Evolutionary conservation across 116 monocot species (phyloP).

Genomic region (Papilionanthe hybrid): DNA sequence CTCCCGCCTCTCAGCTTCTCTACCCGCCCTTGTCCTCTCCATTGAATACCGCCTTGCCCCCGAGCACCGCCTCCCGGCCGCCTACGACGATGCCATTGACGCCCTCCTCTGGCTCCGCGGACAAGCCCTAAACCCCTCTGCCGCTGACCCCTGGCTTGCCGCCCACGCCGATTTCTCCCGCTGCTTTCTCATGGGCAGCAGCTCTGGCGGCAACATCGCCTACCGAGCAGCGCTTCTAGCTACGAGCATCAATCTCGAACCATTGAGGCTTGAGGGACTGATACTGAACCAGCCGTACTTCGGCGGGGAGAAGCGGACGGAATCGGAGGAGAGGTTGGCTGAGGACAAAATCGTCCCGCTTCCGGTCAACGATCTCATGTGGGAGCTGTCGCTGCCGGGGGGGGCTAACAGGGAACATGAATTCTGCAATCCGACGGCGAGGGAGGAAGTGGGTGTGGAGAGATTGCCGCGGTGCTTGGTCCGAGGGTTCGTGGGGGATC

Average conservation of each 20-base stretch:
- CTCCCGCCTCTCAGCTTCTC: slow-evolving; percentile 13
- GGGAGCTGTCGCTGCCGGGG: slow-evolving; percentile 55
- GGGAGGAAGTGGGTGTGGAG: neutral
- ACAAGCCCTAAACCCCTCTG: slow-evolving; percentile 2
- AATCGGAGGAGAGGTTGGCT: slow-evolving; percentile 36
- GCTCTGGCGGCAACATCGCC: slow-evolving; percentile 63
- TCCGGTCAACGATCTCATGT: slow-evolving; percentile 43
- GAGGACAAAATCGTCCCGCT: slow-evolving; percentile 55
- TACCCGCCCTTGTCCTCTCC: slow-evolving; percentile 46
- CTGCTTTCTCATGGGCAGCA: slow-evolving; percentile 59
- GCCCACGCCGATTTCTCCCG: slow-evolving; percentile 32
- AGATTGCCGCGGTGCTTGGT: slow-evolving; percentile 1
- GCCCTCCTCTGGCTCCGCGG: slow-evolving; percentile 38
- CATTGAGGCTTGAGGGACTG: slow-evolving; percentile 30
- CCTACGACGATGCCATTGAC: slow-evolving; percentile 50
- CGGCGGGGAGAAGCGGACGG: slow-evolving; percentile 43
- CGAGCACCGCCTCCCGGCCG: slow-evolving; percentile 51
- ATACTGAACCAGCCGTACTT: slow-evolving; percentile 63
- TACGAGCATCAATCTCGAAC: slow-evolving; percentile 9
- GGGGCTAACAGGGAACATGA: slow-evolving; percentile 52
- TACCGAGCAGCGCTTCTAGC: slow-evolving; percentile 37
- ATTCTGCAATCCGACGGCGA: slow-evolving; percentile 36
- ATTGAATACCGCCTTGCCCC: slow-evolving; percentile 60
- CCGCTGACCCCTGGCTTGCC: slow-evolving; percentile 27
- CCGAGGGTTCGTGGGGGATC: slow-evolving; percentile 10